phyloP scores from a whole-genome alignment of 179 eudicot genomes.

The Corrigiola litoralis region DNA sequence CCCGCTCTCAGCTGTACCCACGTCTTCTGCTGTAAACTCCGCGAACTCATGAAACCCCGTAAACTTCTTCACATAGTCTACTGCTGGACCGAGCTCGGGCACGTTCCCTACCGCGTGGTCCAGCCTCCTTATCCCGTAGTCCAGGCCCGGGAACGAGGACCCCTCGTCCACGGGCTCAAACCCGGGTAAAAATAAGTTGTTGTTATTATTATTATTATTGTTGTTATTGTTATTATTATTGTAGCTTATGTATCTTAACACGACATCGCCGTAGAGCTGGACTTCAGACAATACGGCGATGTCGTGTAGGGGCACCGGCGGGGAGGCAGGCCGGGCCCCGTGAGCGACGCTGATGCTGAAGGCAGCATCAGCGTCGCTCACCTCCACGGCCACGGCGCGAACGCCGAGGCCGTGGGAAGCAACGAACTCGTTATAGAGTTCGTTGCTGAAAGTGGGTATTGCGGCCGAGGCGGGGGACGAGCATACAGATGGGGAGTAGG shows the following conservation, averaged over 20 bases:
- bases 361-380: conserved; percentile 51
- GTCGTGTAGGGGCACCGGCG: conserved; percentile 31
- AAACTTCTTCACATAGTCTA: conserved; percentile 60
- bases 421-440: conserved; percentile 33
- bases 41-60: conserved; percentile 94
- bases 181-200: conserved; percentile 52
- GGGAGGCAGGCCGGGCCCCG: conserved; percentile 49
- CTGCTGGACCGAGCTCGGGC: conserved; percentile 45
- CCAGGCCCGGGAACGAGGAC: conserved; percentile 39
- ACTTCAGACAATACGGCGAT: conserved; percentile 52
- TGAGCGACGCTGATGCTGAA: conserved; percentile 44
- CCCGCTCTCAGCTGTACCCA: conserved; percentile 87
- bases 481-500: conserved; percentile 60
- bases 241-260: conserved; percentile 63
- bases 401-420: conserved; percentile 74
- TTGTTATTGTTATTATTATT: conserved; percentile 1
- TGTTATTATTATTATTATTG: background rate
- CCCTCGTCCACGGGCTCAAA: conserved; percentile 40
- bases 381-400: conserved; percentile 67
- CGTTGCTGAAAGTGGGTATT: conserved; percentile 40
- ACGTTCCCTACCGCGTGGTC: conserved; percentile 94
- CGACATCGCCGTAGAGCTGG: conserved; percentile 73
- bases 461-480: conserved; percentile 28
- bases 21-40: conserved; percentile 78
- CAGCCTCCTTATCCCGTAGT: conserved; percentile 63